Conservation (phyloP, 1,284 basidiomycete genomes). For the Sutorius eximius region DNA sequence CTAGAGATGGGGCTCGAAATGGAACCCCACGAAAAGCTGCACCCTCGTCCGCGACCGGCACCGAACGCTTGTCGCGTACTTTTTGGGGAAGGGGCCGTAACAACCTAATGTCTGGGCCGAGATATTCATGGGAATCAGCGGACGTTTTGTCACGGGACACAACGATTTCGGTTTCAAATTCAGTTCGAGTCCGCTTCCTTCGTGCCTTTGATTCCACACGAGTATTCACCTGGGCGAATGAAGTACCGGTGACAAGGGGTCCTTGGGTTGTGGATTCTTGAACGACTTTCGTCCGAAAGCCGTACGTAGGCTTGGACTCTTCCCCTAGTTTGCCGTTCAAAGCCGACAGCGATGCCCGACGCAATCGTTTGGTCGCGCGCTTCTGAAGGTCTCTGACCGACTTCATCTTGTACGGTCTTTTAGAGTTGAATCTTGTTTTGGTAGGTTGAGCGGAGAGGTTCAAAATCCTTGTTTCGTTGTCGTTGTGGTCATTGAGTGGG, state of each 20-base stretch:
- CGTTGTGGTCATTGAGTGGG: background rate
- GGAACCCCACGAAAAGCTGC: background rate
- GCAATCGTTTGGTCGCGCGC: slow-evolving; percentile 15
- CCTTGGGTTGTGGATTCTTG: background rate
- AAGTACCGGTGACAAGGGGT: background rate
- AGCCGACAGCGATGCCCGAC: slow-evolving; percentile 8
- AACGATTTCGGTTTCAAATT: slow-evolving; percentile 15
- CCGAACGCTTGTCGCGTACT: background rate
- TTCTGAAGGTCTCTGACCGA: background rate
- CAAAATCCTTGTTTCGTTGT: background rate
- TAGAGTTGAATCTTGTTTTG: background rate
- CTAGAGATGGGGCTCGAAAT: slow-evolving; percentile 4
- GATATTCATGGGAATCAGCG: slow-evolving; percentile 7
- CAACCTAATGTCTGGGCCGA: slow-evolving; percentile 22
- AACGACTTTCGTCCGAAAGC: background rate
- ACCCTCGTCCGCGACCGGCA: background rate
- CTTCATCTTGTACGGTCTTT: slow-evolving; percentile 1
- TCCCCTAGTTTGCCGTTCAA: background rate
- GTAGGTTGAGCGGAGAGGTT: background rate
- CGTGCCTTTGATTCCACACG: background rate
- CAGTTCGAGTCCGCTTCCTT: slow-evolving; percentile 24
- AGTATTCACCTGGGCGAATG: background rate
- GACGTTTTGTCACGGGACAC: background rate
- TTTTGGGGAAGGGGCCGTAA: slow-evolving; percentile 27
- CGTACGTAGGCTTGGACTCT: background rate